Conservation (phyloP, 2,329 filamentous ascomycete species). For the Macroventuria anomochaeta region DNA sequence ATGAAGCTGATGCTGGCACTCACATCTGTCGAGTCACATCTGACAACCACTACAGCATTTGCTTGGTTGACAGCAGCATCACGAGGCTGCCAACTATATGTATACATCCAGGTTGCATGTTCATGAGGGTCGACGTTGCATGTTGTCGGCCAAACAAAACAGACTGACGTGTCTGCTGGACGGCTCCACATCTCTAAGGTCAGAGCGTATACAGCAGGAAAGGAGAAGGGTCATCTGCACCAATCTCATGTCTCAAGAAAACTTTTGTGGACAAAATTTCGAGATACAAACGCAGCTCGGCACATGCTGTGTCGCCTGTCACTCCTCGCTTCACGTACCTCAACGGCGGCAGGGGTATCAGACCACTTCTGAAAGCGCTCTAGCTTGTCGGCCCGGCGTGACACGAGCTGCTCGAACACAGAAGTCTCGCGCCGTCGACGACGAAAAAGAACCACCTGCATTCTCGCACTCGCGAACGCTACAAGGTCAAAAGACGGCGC, state of each 20-base stretch:
- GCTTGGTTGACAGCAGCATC: conserved; percentile 1
- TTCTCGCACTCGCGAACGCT: conserved; percentile 7
- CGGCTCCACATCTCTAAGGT: conserved; percentile 20
- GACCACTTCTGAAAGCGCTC: conserved; percentile 20
- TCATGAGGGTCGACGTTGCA: conserved; percentile 15
- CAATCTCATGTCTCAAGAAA: conserved; percentile 18
- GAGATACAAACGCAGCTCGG: conserved; percentile 29
- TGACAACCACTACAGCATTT: not conserved
- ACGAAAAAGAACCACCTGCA: conserved; percentile 15
- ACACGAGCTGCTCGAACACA: conserved; percentile 17
- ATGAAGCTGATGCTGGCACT: not conserved
- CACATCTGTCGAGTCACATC: conserved; percentile 1
- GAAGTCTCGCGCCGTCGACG: conserved; percentile 11
- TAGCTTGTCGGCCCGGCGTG: conserved; percentile 38
- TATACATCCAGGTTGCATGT: conserved; percentile 8
- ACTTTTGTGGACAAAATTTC: conserved; percentile 18
- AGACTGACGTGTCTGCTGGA: conserved; percentile 16
- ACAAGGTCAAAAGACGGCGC: conserved; percentile 4
- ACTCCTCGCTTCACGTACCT: conserved; percentile 34
- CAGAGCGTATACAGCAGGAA: conserved; percentile 18
- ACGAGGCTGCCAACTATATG: conserved; percentile 5
- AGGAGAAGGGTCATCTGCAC: conserved; percentile 28
- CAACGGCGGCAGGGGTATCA: conserved; percentile 37
- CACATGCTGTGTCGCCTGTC: conserved; percentile 40
- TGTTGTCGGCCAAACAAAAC: conserved; percentile 15